Evolutionary conservation across 805 yeast species (phyloP).

Genomic region (Wickerhamomyces sydowiorum): DNA sequence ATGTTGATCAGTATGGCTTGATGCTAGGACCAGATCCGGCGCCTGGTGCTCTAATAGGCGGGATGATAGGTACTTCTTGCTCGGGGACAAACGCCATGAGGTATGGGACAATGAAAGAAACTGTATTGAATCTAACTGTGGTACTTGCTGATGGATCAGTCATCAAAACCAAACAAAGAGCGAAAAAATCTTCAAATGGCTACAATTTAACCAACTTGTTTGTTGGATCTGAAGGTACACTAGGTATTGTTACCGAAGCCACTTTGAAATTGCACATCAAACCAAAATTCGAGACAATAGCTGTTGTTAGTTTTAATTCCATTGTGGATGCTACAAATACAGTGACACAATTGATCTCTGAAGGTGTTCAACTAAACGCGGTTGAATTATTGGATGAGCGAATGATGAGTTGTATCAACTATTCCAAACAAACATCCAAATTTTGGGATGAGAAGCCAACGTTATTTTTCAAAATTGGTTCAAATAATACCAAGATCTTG

Average conservation of each 20-base stretch:
- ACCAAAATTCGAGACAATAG: constrained; percentile 60
- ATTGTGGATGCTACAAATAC: constrained; percentile 68
- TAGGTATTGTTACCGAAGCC: constrained; percentile 74
- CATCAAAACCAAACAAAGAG: constrained; percentile 65
- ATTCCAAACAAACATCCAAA: constrained; percentile 45
- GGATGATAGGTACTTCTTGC: constrained; percentile 72
- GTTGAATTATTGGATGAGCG: constrained; percentile 68
- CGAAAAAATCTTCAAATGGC: constrained; percentile 74
- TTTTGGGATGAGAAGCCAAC: constrained; percentile 57
- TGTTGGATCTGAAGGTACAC: constrained; percentile 74
- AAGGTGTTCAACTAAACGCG: constrained; percentile 64
- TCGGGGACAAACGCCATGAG: constrained; percentile 76
- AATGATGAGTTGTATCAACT: constrained; percentile 62
- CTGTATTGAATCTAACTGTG: constrained; percentile 59
- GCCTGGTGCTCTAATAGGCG: constrained; percentile 76
- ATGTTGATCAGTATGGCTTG: constrained; percentile 39
- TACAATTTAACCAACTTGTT: constrained; percentile 71
- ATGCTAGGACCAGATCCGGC: constrained; percentile 76
- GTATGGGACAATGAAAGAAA: constrained; percentile 77
- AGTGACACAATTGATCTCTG: constrained; percentile 53
- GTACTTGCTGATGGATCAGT: constrained; percentile 78
- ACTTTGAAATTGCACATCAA: constrained; percentile 63
- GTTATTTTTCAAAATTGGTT: constrained; percentile 58
- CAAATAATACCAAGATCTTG: constrained; percentile 32
- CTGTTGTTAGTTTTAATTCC: constrained; percentile 60